These are phyloP conservation scores for Argentina anserina DNA, from an alignment of 306 rosid species.

Conservation along the genomic window DNA sequence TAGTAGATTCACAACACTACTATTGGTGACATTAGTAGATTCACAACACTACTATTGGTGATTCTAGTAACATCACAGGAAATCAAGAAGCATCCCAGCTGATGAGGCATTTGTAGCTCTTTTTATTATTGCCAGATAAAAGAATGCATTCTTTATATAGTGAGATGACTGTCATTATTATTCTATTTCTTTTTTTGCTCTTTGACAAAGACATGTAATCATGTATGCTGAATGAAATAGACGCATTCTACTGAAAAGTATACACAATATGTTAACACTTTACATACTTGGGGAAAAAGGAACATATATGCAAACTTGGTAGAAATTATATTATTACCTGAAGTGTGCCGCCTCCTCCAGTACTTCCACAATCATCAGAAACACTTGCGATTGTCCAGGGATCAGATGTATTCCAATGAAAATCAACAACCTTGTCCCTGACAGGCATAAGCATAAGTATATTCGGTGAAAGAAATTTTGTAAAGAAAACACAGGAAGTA, in stretches of 20 bases:
- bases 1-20: background rate
- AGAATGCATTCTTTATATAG: background rate
- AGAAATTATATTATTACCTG: slow-evolving; percentile 43
- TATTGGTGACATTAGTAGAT: background rate
- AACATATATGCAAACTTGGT: background rate
- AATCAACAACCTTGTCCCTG: slow-evolving; percentile 94
- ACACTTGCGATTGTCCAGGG: slow-evolving; percentile 96
- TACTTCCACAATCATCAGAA: slow-evolving; percentile 92
- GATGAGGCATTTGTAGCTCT: background rate
- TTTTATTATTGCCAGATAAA: background rate
- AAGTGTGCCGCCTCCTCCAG: slow-evolving; percentile 97
- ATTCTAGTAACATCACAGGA: background rate
- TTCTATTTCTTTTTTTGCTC: background rate
- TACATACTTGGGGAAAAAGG: background rate
- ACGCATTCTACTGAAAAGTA: background rate
- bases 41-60: background rate
- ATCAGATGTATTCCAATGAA: slow-evolving; percentile 91
- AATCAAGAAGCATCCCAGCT: background rate
- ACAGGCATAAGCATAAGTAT: background rate
- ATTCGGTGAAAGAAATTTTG: background rate
- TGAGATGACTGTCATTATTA: background rate
- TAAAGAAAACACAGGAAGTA: background rate
- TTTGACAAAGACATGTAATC: background rate
- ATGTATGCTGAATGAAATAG: background rate
- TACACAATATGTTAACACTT: background rate